Evolutionary conservation across 1,284 basidiomycete genomes (phyloP), one percentile per base, ranked within the genome.

Genomic region (Kwoniella shivajii): DNA sequence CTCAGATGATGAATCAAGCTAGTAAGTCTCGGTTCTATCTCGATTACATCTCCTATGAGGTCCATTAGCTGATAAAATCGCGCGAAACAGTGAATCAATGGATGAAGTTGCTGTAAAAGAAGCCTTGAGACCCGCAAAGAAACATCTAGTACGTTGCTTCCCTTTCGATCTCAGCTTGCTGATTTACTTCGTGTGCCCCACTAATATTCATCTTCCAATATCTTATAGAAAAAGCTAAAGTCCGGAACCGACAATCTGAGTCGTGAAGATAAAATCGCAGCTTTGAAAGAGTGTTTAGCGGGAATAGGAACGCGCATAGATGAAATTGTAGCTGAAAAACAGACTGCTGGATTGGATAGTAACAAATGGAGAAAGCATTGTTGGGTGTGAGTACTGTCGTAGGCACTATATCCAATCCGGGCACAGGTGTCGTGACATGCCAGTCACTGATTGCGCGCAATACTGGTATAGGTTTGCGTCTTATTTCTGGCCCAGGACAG

Each of bases 61-160:
- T n/a, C n/a, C n/a, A n/a, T 39, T n/a, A 39, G 22, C 4, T 4
- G 11, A 39, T 4, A 41, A 11, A 4, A 43, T 27, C 16, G 4
- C 14, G 9, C 46, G 13, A 65, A 56, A 26, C 62, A 92, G 90
- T 66, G 89, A 90, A 10, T 95, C 92, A 5, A 98, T 99, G 94
- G 95, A 98, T 72, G 96, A 99, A 77, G 84, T 82, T 29, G 83
- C 88, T 18, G 96, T 95, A 45, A 99, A 99, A 79, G 94, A 98
- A 79, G 87, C 94, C 70, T 79, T 99, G 64, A 85, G 96, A 48
- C 96, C 96, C 2, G 95, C 97, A 60, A 98, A 98, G 84, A 91
- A 91, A 78, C 91, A 97, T 76, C 83, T 99, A 61, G 90, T 90
- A 69, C 72, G 86, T 82, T 4, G 1, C 18, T 30, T 48, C 18